A percentile compares a stretch with the other conserved stretches of the same genome.
phyloP scores from a whole-genome alignment of 1,139 yeast species.

The Pichia sp. region DNA sequence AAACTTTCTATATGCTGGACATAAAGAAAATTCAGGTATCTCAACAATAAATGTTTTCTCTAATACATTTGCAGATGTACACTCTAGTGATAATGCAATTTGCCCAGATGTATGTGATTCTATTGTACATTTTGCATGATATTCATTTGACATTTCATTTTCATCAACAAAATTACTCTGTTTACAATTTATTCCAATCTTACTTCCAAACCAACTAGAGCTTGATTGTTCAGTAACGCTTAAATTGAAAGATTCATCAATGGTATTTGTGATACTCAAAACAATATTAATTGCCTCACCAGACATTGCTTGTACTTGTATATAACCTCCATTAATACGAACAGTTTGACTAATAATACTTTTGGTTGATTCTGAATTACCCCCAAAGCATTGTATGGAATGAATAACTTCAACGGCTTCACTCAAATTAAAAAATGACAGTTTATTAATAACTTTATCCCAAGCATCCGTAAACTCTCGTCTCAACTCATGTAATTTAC shows the following conservation, averaged over 20 bases:
- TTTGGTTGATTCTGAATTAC: neutral
- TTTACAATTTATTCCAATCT: slow-evolving; percentile 8
- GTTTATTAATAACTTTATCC: slow-evolving; percentile 18
- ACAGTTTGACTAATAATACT: slow-evolving; percentile 7
- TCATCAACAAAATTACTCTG: neutral
- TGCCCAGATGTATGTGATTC: slow-evolving; percentile 6
- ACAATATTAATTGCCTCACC: slow-evolving; percentile 13
- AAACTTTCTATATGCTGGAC: slow-evolving; percentile 13
- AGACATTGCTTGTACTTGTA: slow-evolving; percentile 6
- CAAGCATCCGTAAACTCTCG: slow-evolving; percentile 17
- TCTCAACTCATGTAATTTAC: slow-evolving; percentile 7
- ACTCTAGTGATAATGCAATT: slow-evolving; percentile 2
- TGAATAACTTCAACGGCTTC: neutral
- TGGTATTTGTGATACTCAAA: slow-evolving; percentile 6
- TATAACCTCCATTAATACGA: slow-evolving; percentile 1
- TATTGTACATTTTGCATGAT: slow-evolving; percentile 4
- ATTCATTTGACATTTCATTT: neutral
- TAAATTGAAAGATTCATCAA: slow-evolving; percentile 12
- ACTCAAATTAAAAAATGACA: slow-evolving; percentile 17
- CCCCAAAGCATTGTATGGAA: neutral
- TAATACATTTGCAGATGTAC: slow-evolving; percentile 6
- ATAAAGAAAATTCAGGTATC: slow-evolving; percentile 10
- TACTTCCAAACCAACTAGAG: slow-evolving; percentile 16
- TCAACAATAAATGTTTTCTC: slow-evolving; percentile 11
- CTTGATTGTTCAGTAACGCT: slow-evolving; percentile 10